Evolutionary conservation across 345 rosid genomes (phyloP).

Genomic region (Trapa incisa): DNA sequence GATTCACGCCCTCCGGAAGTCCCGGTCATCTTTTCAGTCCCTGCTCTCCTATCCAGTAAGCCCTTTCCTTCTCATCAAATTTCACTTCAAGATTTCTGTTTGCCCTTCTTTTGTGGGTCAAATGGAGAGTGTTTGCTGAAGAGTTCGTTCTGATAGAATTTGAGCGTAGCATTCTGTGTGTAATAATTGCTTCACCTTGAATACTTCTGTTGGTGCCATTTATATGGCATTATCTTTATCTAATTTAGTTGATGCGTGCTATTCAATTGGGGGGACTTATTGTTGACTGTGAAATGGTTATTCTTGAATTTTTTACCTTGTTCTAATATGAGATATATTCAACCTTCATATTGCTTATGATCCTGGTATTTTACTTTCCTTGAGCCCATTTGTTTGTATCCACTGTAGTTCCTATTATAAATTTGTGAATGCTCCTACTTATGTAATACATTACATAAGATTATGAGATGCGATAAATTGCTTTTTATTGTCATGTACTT

Average conservation of each 20-base stretch:
- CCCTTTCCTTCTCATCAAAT: not conserved
- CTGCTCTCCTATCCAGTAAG: conserved; percentile 63
- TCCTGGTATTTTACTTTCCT: not conserved
- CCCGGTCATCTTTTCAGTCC: conserved; percentile 49
- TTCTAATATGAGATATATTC: not conserved
- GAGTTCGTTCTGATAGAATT: not conserved
- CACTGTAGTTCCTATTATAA: not conserved
- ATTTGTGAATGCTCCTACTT: not conserved
- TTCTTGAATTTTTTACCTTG: not conserved
- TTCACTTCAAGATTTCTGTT: not conserved
- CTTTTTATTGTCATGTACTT: not conserved
- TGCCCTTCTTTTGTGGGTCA: not conserved
- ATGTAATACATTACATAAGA: not conserved
- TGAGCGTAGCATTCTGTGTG: not conserved
- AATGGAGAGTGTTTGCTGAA: not conserved
- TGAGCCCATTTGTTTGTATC: not conserved
- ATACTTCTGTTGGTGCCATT: not conserved
- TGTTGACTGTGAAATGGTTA: not conserved
- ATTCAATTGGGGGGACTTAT: not conserved
- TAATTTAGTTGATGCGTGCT: no score
- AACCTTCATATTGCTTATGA: not conserved
- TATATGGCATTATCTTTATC: not conserved
- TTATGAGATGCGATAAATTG: not conserved
- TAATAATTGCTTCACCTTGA: not conserved
- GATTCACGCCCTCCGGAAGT: conserved; percentile 60